Evolutionary conservation across 202 grass and related monocot species (phyloP).

Genomic region (Zoysia matrella): DNA sequence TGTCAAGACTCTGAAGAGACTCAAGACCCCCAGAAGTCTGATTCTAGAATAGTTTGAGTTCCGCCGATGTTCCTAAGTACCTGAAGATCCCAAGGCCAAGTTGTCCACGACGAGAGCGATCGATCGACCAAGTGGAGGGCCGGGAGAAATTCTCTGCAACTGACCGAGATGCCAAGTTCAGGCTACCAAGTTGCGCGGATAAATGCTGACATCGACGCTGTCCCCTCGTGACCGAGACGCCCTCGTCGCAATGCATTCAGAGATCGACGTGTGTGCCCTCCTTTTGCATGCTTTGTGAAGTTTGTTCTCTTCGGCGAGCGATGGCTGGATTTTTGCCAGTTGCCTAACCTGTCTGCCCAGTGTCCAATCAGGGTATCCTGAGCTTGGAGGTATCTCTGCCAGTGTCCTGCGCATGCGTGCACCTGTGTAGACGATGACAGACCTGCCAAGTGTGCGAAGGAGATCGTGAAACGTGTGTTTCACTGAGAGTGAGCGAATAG

Average conservation of each 20-base stretch:
- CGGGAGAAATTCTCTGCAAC: slow-evolving; percentile 18
- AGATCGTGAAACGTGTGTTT: not conserved
- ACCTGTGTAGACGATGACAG: not conserved
- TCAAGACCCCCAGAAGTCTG: no score
- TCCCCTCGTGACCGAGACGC: slow-evolving; percentile 34
- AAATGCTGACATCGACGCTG: slow-evolving; percentile 45
- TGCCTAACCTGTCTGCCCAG: slow-evolving; percentile 45
- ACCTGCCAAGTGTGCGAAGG: not conserved
- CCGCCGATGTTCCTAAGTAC: not conserved
- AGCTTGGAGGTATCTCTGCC: slow-evolving; percentile 35
- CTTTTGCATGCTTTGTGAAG: not conserved
- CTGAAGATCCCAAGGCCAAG: slow-evolving; percentile 19
- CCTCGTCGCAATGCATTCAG: slow-evolving; percentile 7
- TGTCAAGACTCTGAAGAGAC: no score
- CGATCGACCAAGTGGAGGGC: not conserved
- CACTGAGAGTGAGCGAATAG: not conserved
- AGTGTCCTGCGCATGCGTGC: not conserved
- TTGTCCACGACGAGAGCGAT: slow-evolving; percentile 37
- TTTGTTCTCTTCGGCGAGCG: slow-evolving; percentile 29
- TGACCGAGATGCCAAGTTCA: no score
- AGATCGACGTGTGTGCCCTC: not conserved
- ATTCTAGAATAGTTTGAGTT: not conserved
- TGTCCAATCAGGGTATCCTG: no score
- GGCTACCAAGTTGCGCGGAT: slow-evolving; percentile 2
- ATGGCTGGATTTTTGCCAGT: slow-evolving; percentile 13